Conservation (phyloP, 306 rosid genomes). For the Heteromeles arbutifolia region DNA sequence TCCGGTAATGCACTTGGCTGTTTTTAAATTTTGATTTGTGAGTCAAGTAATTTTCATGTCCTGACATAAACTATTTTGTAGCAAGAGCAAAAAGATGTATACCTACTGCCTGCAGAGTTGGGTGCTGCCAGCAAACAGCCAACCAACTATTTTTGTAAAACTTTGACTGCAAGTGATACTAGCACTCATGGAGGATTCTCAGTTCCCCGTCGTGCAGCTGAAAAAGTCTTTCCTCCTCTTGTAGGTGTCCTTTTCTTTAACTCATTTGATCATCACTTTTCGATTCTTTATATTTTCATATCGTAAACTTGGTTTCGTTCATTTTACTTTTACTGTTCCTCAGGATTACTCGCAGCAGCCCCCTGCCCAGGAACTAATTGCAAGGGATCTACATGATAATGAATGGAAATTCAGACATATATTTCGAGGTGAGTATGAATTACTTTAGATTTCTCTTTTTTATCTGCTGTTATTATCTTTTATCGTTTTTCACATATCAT, state of each 20-base stretch:
- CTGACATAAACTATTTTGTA: conserved; percentile 24
- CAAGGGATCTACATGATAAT: conserved; percentile 70
- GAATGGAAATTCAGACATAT: conserved; percentile 74
- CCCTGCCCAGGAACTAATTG: conserved; percentile 66
- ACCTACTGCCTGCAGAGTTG: conserved; percentile 63
- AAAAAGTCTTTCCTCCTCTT: conserved; percentile 77
- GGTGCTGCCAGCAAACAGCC: conserved; percentile 66
- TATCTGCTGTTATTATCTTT: not conserved
- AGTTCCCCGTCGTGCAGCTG: conserved; percentile 82
- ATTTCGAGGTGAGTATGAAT: conserved; percentile 43
- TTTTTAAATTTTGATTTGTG: not conserved
- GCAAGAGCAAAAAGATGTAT: conserved; percentile 74
- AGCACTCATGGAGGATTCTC: conserved; percentile 66
- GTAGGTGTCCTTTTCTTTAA: conserved; percentile 30
- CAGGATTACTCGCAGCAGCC: conserved; percentile 73
- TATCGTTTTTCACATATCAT: not conserved
- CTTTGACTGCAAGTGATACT: conserved; percentile 44
- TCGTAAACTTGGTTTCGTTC: not conserved
- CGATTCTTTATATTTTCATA: not conserved
- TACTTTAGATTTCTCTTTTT: not conserved
- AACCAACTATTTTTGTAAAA: conserved; percentile 66
- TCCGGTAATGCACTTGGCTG: conserved; percentile 34
- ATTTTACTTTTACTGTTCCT: conserved; percentile 5
- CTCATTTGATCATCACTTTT: not conserved
- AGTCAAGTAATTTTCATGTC: not conserved